Percentiles rank a stretch among this genome's conserved stretches.
Conservation (phyloP, 192 early-diverging fungal species). For the Coemansia sp. region DNA sequence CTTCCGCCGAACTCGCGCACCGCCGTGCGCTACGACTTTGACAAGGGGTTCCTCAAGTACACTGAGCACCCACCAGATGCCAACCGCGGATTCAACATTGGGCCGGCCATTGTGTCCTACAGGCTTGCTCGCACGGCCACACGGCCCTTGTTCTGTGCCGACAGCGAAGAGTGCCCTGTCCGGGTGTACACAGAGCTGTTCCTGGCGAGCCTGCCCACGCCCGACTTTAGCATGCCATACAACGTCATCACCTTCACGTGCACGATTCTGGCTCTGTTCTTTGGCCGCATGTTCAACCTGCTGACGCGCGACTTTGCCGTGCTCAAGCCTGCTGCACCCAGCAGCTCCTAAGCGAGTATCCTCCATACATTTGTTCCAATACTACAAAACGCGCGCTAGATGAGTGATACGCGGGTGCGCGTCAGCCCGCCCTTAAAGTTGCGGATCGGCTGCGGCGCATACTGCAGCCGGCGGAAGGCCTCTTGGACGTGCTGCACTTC, state of each 20-base stretch:
- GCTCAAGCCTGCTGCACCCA: not conserved
- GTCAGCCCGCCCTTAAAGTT: conserved; percentile 73
- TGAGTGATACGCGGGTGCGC: conserved; percentile 65
- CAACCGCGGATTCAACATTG: conserved; percentile 91
- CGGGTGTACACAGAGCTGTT: conserved; percentile 78
- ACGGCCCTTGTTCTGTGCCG: conserved; percentile 11
- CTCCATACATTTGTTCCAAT: not conserved
- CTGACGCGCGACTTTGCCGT: conserved; percentile 61
- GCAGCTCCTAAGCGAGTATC: not conserved
- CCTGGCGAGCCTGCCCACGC: conserved; percentile 87
- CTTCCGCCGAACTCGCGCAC: conserved; percentile 67
- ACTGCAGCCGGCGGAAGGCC: conserved; percentile 82
- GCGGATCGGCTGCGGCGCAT: conserved; percentile 62
- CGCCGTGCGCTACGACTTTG: conserved; percentile 72
- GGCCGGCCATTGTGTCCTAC: conserved; percentile 59
- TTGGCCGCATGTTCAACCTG: conserved; percentile 91
- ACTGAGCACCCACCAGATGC: conserved; percentile 96
- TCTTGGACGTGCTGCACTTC: conserved; percentile 87
- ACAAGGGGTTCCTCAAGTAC: conserved; percentile 89
- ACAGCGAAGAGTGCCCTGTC: conserved; percentile 20
- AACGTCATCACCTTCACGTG: conserved; percentile 98
- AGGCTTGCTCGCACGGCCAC: conserved; percentile 9
- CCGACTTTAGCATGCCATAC: conserved; percentile 99
- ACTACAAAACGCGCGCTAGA: too few species aligned
- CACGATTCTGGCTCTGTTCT: conserved; percentile 90